A percentile compares a stretch with the other conserved stretches of the same genome.
phyloP scores from a whole-genome alignment of 2,329 filamentous ascomycete genomes.

The Aspergillus quadrilineatus region DNA sequence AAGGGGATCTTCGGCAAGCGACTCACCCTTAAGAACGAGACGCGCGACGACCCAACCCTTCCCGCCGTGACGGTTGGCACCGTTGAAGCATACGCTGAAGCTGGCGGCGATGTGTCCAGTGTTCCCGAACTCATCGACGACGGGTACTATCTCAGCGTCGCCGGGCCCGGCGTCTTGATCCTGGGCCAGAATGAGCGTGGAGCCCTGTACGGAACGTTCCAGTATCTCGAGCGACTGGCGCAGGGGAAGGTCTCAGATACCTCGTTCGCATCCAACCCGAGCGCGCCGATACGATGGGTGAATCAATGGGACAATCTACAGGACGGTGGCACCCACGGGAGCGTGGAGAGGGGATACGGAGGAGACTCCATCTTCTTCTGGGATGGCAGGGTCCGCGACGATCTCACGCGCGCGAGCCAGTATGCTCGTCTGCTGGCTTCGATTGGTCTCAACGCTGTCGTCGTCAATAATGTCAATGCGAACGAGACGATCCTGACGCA shows the following conservation, averaged over 20 bases:
- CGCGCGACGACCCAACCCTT: not conserved
- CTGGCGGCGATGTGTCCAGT: slow-evolving; percentile 16
- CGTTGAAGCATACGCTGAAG: slow-evolving; percentile 29
- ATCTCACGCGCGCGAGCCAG: slow-evolving; percentile 59
- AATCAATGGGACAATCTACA: slow-evolving; percentile 73
- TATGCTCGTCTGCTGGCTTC: slow-evolving; percentile 68
- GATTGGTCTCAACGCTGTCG: slow-evolving; percentile 63
- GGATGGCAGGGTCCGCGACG: slow-evolving; percentile 54
- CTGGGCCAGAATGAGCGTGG: slow-evolving; percentile 66
- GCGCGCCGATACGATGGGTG: slow-evolving; percentile 64
- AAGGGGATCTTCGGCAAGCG: slow-evolving; percentile 56
- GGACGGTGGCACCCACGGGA: slow-evolving; percentile 42
- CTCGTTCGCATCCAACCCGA: slow-evolving; percentile 55
- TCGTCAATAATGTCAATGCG: slow-evolving; percentile 73
- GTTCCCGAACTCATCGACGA: slow-evolving; percentile 34
- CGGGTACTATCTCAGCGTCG: slow-evolving; percentile 61
- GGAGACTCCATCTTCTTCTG: slow-evolving; percentile 69
- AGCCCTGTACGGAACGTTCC: slow-evolving; percentile 67
- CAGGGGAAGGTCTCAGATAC: slow-evolving; percentile 56
- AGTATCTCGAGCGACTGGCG: slow-evolving; percentile 65
- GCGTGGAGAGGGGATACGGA: slow-evolving; percentile 67
- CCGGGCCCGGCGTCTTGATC: slow-evolving; percentile 53
- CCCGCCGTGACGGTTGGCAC: slow-evolving; percentile 27
- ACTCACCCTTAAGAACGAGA: slow-evolving; percentile 23
- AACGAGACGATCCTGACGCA: slow-evolving; percentile 58